These are phyloP conservation scores for Mortierella sp. DNA, from an alignment of 371 early-diverging fungal genomes.

Conservation along the genomic window DNA sequence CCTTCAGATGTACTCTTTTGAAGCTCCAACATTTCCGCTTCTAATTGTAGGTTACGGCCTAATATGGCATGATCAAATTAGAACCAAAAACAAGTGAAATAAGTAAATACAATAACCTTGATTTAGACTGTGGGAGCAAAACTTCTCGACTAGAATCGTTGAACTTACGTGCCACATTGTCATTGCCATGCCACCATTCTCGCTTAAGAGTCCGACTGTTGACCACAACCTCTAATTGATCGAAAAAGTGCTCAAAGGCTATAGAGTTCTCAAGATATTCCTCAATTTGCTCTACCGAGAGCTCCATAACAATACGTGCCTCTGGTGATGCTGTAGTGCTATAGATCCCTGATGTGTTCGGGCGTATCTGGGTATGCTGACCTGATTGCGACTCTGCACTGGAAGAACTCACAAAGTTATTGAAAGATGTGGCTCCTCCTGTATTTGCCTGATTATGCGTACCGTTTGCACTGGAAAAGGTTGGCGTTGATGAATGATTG, in stretches of 20 bases:
- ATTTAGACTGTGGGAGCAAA: neutral
- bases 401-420: neutral
- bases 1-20: constrained; percentile 59
- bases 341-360: constrained; percentile 5
- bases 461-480: constrained; percentile 23
- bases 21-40: constrained; percentile 60
- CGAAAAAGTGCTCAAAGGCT: constrained; percentile 70
- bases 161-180: constrained; percentile 66
- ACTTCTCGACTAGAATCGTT: neutral
- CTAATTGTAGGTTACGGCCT: constrained; percentile 66
- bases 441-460: constrained; percentile 8
- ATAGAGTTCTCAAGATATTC: constrained; percentile 64
- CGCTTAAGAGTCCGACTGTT: constrained; percentile 65
- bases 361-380: constrained; percentile 16
- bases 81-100: no score
- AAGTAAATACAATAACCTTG: no score
- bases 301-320: constrained; percentile 42
- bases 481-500: constrained; percentile 8
- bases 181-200: constrained; percentile 69
- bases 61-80: neutral
- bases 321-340: constrained; percentile 27
- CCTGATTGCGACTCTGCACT: constrained; percentile 5
- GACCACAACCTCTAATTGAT: constrained; percentile 65
- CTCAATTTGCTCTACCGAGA: constrained; percentile 59
- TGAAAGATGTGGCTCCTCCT: neutral